phyloP scores from a whole-genome alignment of 768 basidiomycete genomes.

The Boletus eberwhitei region DNA sequence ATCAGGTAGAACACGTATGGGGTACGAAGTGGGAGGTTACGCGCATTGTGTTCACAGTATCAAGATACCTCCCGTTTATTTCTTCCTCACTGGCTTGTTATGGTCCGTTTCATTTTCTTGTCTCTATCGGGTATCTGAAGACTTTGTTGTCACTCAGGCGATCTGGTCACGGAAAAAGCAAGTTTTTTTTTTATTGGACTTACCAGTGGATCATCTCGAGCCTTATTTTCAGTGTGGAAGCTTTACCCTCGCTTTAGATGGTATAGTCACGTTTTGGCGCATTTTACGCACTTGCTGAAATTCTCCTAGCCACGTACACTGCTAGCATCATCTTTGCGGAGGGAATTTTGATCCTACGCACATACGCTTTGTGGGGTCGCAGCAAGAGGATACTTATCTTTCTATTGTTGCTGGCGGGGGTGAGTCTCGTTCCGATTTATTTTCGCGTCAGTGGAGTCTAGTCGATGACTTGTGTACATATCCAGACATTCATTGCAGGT shows the following conservation, averaged over 20 bases:
- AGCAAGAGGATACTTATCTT: constrained; percentile 13
- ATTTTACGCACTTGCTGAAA: not conserved
- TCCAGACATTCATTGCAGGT: constrained; percentile 15
- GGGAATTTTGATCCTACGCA: constrained; percentile 26
- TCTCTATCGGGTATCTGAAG: not conserved
- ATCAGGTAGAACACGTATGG: constrained; percentile 25
- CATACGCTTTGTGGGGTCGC: constrained; percentile 25
- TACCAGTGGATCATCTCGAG: not conserved
- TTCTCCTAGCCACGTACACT: constrained; percentile 9
- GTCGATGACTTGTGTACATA: not conserved
- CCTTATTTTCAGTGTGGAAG: constrained; percentile 15
- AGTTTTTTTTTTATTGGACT: not conserved
- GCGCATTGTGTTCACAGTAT: constrained; percentile 23
- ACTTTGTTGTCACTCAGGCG: constrained; percentile 1
- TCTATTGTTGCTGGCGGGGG: constrained; percentile 19
- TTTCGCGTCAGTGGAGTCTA: not conserved
- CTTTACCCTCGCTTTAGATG: constrained; percentile 18
- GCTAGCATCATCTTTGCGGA: constrained; percentile 14
- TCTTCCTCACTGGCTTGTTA: constrained; percentile 16
- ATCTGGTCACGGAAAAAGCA: constrained; percentile 1
- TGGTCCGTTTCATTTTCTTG: constrained; percentile 4
- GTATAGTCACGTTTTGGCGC: not conserved
- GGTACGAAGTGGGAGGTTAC: constrained; percentile 22
- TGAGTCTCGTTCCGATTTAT: not conserved
- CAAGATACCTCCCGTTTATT: constrained; percentile 29